Evolutionary conservation across 108 stramenopile genomes (phyloP), one percentile per base, ranked within the genome.

Genomic region (Cyclotella cryptica): DNA sequence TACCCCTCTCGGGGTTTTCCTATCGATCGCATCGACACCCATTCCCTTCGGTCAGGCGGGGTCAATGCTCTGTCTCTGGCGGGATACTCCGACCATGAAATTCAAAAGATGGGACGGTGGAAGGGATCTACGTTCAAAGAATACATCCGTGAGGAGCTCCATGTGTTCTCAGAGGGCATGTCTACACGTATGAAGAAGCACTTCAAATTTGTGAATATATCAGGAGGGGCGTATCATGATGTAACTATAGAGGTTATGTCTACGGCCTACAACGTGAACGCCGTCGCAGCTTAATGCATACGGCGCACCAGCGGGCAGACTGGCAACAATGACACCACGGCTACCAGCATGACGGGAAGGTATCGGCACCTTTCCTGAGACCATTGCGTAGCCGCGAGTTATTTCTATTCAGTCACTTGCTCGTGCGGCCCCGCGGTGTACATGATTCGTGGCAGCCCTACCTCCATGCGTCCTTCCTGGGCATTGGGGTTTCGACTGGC

Each of bases 51-150:
- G 14, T 28, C 28, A 3, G 66, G 66, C 0, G 66, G 66, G 14
- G 66, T 44, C 0, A 66, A 47, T 24, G 66, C 66, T 1, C 46
- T 66, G 21, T 21, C 66, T 1, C 11, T 66, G 14, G 19, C 46
- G 5, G 66, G 66, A 26, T 66, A 66, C 18, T 66, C 66, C 1
- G 66, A 66, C 46, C 44, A 21, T 9, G 6, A 66, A 66, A 47
- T 66, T 9, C 66, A 66, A 46, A 66, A 47, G 22, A 66, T 66
- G 66, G 66, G 66, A 19, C 46, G 46, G 14, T 66, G 66, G 66
- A 10, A 44, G 13, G 66, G 66, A 8, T 42, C 44, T 8, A 66
- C 66, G 6, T 66, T 66, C 66, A 66, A 63, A 40, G 40, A 39
- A n/a, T 63, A 63, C 35, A 63, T 63, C 3, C 27, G 62, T 35